These are phyloP conservation scores for Bertia moriformis DNA, from an alignment of 2,329 filamentous ascomycete genomes.

Conservation along the genomic window DNA sequence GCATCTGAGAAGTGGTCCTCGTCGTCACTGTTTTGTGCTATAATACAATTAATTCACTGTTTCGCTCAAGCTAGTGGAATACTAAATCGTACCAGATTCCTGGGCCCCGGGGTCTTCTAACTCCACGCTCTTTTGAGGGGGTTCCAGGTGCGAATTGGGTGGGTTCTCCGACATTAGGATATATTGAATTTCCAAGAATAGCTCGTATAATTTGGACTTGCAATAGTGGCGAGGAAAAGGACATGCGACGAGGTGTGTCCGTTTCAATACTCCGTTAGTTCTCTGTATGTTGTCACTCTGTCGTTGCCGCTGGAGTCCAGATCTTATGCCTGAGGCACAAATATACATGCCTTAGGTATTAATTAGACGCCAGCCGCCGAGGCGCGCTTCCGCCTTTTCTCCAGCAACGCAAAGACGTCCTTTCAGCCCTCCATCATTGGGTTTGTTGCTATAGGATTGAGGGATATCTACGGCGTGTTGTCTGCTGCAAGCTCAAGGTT, in stretches of 20 bases:
- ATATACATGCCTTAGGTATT: slow-evolving; percentile 4
- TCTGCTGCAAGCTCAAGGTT: too few relatives aligned
- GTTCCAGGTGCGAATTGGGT: slow-evolving; percentile 26
- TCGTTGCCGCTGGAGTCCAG: too few relatives aligned
- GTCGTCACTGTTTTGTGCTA: slow-evolving; percentile 15
- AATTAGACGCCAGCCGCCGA: slow-evolving; percentile 3
- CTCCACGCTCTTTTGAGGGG: slow-evolving; percentile 37
- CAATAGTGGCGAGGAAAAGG: too few relatives aligned
- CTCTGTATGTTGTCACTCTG: too few relatives aligned
- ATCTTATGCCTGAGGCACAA: slow-evolving; percentile 4
- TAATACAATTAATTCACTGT: neutral
- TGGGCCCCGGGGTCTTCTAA: slow-evolving; percentile 39
- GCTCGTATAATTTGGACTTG: too few relatives aligned
- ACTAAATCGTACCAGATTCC: slow-evolving; percentile 28
- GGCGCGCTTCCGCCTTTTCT: neutral
- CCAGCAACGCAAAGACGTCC: too few relatives aligned
- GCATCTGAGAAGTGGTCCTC: slow-evolving; percentile 54
- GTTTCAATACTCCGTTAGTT: too few relatives aligned
- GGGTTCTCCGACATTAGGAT: slow-evolving; percentile 19
- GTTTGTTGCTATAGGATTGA: too few relatives aligned
- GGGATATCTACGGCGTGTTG: too few relatives aligned
- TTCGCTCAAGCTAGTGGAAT: neutral
- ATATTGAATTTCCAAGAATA: too few relatives aligned
- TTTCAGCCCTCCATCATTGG: too few relatives aligned
- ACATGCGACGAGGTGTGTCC: too few relatives aligned